Conservation (phyloP, 2,329 filamentous ascomycete genomes). For the Stachybotrys chartarum region DNA sequence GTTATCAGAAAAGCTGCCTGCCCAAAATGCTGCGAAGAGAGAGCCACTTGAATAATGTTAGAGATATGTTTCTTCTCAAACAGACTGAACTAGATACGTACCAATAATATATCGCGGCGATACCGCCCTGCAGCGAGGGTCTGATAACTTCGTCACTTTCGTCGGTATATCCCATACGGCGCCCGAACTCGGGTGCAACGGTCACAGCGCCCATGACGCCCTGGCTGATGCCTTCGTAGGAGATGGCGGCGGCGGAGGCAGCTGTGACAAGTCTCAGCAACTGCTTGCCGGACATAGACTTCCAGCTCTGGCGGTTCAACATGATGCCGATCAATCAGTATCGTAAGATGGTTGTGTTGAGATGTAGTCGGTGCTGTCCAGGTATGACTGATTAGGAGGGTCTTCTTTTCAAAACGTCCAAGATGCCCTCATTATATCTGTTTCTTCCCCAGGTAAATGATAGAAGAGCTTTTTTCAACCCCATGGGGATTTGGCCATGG, state of each 20-base stretch:
- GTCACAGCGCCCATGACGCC: constrained; percentile 45
- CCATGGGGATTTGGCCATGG: background rate
- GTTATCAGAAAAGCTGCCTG: constrained; percentile 21
- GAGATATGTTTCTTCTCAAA: too few species aligned
- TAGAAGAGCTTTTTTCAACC: background rate
- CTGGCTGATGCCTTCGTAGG: constrained; percentile 31
- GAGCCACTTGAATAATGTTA: constrained; percentile 12
- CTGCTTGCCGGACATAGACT: constrained; percentile 2
- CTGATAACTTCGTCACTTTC: constrained; percentile 1
- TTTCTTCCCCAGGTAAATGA: constrained; percentile 1
- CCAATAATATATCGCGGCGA: constrained; percentile 39
- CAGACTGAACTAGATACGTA: constrained; percentile 24
- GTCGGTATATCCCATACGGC: background rate
- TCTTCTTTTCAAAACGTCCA: background rate
- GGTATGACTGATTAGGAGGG: background rate
- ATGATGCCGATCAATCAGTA: background rate
- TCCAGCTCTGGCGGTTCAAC: constrained; percentile 4
- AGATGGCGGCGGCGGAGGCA: constrained; percentile 8
- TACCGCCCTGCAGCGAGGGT: constrained; percentile 38
- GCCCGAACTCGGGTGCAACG: constrained; percentile 23
- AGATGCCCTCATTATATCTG: constrained; percentile 2
- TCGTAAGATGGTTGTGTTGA: background rate
- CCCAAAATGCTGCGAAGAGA: constrained; percentile 9
- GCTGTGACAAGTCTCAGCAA: constrained; percentile 7
- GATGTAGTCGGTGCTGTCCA: background rate